phyloP scores from a whole-genome alignment of 768 basidiomycete genomes.

The Xerocomus potaroensis region DNA sequence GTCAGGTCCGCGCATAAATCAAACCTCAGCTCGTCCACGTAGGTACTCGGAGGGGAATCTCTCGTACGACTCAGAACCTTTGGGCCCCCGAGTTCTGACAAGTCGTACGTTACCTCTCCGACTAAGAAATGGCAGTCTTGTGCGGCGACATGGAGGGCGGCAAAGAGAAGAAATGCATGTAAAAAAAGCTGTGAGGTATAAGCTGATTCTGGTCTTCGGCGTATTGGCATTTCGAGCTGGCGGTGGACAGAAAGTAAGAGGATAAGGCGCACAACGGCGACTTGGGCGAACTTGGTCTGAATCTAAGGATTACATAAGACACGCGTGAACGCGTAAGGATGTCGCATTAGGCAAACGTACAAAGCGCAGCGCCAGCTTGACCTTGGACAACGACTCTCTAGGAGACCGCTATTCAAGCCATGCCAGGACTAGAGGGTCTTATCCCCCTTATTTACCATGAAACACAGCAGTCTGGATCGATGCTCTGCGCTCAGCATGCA shows the following conservation, averaged over 20 bases:
- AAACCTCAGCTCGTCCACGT: constrained; percentile 57
- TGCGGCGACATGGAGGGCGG: constrained; percentile 25
- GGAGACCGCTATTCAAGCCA: constrained; percentile 21
- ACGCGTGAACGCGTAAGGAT: constrained; percentile 28
- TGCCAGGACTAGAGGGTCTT: constrained; percentile 59
- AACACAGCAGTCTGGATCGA: constrained; percentile 69
- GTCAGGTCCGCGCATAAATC: constrained; percentile 64
- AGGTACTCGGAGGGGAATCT: constrained; percentile 59
- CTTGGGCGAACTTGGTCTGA: constrained; percentile 3
- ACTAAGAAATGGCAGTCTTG: constrained; percentile 46
- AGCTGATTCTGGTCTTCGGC: constrained; percentile 5
- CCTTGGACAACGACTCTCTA: constrained; percentile 13
- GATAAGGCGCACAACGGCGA: background rate
- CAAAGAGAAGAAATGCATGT: constrained; percentile 17
- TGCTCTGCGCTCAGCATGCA: constrained; percentile 86
- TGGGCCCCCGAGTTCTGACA: constrained; percentile 51
- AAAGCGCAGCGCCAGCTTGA: constrained; percentile 1
- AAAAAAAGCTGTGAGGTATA: constrained; percentile 8
- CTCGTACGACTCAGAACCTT: constrained; percentile 48
- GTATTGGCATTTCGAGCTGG: constrained; percentile 23
- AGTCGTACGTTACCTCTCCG: constrained; percentile 52
- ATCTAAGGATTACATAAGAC: constrained; percentile 25
- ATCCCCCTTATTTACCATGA: constrained; percentile 69
- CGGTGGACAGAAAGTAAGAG: background rate
- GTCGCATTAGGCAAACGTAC: constrained; percentile 14